A percentile compares a stretch with the other conserved stretches of the same genome.
Conservation (phyloP, 495 filamentous ascomycete species). For the Podospora anserina region DNA sequence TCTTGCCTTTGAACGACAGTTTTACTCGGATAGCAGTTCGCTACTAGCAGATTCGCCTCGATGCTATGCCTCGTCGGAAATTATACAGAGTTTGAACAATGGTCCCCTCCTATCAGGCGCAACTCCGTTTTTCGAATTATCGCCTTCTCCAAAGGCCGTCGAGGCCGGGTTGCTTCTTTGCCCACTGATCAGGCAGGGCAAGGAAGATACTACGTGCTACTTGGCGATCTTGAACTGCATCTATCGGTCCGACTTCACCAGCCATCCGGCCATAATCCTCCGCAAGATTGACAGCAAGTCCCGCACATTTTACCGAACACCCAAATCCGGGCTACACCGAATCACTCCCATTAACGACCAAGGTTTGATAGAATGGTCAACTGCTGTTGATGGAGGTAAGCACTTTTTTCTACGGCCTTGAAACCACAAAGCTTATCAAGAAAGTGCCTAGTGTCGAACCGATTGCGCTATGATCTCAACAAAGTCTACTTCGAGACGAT, state of each 20-base stretch:
- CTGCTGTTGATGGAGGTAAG: background rate
- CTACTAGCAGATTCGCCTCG: constrained; percentile 4
- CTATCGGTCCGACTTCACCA: constrained; percentile 5
- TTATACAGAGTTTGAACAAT: background rate
- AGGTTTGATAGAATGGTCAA: background rate
- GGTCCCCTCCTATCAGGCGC: background rate
- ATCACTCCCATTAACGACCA: background rate
- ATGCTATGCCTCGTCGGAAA: constrained; percentile 7
- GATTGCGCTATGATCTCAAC: background rate
- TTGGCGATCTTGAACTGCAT: constrained; percentile 4
- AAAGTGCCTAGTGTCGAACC: background rate
- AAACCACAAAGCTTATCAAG: background rate
- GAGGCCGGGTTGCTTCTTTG: constrained; percentile 1
- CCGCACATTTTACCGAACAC: background rate
- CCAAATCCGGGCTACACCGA: background rate
- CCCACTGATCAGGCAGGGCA: background rate
- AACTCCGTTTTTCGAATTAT: background rate
- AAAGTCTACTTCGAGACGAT: background rate
- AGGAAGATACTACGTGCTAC: background rate
- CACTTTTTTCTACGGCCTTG: background rate
- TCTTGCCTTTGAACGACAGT: constrained; percentile 3
- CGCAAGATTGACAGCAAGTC: background rate
- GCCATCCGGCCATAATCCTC: constrained; percentile 6
- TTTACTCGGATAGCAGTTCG: background rate
- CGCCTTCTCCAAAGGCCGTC: constrained; percentile 2